Percentiles rank a stretch among this genome's conserved stretches.
Conservation (phyloP, 768 basidiomycete genomes). For the Pleurotus citrinopileatus region DNA sequence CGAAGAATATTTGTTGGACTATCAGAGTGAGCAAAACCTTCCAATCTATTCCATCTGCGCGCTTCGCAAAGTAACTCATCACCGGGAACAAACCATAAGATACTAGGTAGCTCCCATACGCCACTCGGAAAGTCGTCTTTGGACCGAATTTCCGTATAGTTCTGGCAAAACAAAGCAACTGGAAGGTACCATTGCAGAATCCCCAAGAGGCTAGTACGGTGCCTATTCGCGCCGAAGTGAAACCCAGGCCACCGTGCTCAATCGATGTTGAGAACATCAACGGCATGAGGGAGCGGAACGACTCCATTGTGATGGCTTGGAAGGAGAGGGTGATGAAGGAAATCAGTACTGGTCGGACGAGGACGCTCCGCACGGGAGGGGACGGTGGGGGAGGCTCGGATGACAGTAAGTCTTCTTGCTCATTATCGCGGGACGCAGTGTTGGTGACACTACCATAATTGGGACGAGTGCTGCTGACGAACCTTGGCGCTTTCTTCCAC, state of each 20-base stretch:
- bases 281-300: conserved; percentile 16
- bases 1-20: conserved; percentile 28
- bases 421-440: conserved; percentile 11
- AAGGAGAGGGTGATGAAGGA: conserved; percentile 23
- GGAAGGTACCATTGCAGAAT: conserved; percentile 50
- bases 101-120: conserved; percentile 24
- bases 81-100: conserved; percentile 31
- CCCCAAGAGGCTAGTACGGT: conserved; percentile 45
- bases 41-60: conserved; percentile 30
- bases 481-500: not conserved
- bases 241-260: conserved; percentile 48
- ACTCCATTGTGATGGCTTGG: conserved; percentile 24
- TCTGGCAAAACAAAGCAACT: conserved; percentile 49
- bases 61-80: conserved; percentile 29
- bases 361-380: conserved; percentile 18
- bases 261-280: conserved; percentile 43
- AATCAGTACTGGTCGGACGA: conserved; percentile 22
- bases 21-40: conserved; percentile 27
- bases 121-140: conserved; percentile 42
- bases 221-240: conserved; percentile 49
- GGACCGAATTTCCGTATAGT: conserved; percentile 53
- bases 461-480: not conserved
- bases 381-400: conserved; percentile 9
- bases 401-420: conserved; percentile 1
- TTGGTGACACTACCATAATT: not conserved